Evolutionary conservation across 768 basidiomycete genomes (phyloP).

Genomic region (Phylloporus rhodoxanthus): DNA sequence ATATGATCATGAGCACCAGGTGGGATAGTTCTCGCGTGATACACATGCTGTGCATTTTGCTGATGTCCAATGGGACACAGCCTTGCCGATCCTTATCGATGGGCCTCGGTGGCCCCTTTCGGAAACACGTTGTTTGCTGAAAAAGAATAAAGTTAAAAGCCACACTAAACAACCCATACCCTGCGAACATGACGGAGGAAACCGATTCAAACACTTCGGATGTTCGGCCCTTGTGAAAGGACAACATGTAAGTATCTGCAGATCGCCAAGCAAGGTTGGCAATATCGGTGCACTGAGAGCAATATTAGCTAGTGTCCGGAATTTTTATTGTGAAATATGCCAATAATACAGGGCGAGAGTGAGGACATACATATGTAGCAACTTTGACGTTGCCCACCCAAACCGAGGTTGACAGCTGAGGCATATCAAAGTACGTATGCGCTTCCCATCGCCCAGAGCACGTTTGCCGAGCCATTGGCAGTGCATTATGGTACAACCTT

Average conservation of each 20-base stretch:
- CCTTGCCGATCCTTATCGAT: constrained; percentile 29
- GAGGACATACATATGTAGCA: not conserved
- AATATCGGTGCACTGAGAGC: not conserved
- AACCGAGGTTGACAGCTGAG: not conserved
- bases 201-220: constrained; percentile 17
- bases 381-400: no score
- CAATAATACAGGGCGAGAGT: not conserved
- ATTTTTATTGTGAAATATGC: no score
- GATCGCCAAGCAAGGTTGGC: not conserved
- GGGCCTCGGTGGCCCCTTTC: constrained; percentile 19
- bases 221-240: not conserved
- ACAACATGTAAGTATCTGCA: not conserved
- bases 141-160: constrained; percentile 17
- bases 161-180: not conserved
- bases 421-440: not conserved
- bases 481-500: not conserved
- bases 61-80: constrained; percentile 8
- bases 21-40: constrained; percentile 13
- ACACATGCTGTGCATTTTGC: constrained; percentile 9
- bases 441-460: not conserved
- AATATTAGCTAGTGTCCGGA: not conserved
- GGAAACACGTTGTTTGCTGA: not conserved
- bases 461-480: not conserved
- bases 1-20: constrained; percentile 21
- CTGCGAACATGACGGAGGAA: constrained; percentile 3